Evolutionary conservation across 1,139 yeast genomes (phyloP).

Genomic region (Pichia sp.): DNA sequence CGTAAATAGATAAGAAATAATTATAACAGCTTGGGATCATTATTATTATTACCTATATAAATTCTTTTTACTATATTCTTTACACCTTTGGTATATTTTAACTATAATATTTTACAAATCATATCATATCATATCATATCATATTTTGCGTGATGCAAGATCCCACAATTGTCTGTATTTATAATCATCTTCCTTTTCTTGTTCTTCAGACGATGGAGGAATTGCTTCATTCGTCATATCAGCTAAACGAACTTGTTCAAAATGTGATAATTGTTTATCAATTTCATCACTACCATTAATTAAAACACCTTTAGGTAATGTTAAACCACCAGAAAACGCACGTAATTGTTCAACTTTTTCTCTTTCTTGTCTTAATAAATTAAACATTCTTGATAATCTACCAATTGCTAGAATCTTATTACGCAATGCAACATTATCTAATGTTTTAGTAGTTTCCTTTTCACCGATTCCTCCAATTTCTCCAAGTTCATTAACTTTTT

Average conservation of each 20-base stretch:
- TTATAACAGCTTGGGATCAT: background rate
- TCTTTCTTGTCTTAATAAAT: slow-evolving; percentile 80
- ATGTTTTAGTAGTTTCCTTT: slow-evolving; percentile 14
- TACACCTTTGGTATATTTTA: background rate
- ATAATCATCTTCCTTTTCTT: slow-evolving; percentile 10
- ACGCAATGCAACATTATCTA: slow-evolving; percentile 53
- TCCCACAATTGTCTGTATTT: slow-evolving; percentile 14
- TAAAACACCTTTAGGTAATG: slow-evolving; percentile 78
- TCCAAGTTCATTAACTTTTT: background rate
- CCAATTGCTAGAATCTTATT: slow-evolving; percentile 94
- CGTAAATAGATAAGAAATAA: background rate
- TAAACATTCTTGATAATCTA: slow-evolving; percentile 88
- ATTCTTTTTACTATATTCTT: no score
- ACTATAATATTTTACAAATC: background rate
- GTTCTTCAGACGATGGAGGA: slow-evolving; percentile 43
- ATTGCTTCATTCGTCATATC: slow-evolving; percentile 81
- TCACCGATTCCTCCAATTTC: background rate
- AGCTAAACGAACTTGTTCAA: slow-evolving; percentile 79
- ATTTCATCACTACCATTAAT: slow-evolving; percentile 74
- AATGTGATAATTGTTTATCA: slow-evolving; percentile 59
- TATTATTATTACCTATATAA: no score
- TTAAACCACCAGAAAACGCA: slow-evolving; percentile 57
- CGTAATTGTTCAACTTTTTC: slow-evolving; percentile 67
- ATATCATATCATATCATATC: background rate
- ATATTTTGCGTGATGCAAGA: slow-evolving; percentile 3